Conservation (phyloP, 441 rosid species). For the Omphalea diandra region DNA sequence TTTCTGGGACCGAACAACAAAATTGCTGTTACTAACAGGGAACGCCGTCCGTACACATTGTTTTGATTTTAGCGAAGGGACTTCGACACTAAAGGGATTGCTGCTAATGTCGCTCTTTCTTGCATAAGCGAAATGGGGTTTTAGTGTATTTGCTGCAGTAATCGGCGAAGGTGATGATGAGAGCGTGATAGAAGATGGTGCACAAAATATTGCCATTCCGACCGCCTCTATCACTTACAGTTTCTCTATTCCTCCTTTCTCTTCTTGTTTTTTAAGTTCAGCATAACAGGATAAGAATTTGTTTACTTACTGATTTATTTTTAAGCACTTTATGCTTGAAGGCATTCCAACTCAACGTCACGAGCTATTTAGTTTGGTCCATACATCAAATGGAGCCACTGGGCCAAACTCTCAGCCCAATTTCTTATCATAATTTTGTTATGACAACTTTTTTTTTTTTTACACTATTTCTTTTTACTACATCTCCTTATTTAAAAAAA, state of each 20-base stretch:
- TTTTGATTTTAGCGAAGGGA: slow-evolving; percentile 34
- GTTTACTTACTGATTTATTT: too few relatives aligned
- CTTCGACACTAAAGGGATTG: slow-evolving; percentile 40
- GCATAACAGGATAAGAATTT: slow-evolving; percentile 11
- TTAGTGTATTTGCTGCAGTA: slow-evolving; percentile 18
- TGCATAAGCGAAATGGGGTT: slow-evolving; percentile 18
- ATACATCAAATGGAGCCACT: too few relatives aligned
- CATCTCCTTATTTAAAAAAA: too few relatives aligned
- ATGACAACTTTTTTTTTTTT: too few relatives aligned
- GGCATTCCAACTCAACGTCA: too few relatives aligned
- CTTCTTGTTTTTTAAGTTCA: background rate
- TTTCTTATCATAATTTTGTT: too few relatives aligned
- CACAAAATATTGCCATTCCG: slow-evolving; percentile 51
- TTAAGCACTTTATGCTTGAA: too few relatives aligned
- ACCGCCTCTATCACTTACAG: background rate
- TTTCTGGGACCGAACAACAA: slow-evolving; percentile 54
- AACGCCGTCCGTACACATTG: slow-evolving; percentile 26
- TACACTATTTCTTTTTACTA: too few relatives aligned
- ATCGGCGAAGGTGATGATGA: slow-evolving; percentile 29
- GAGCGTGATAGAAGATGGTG: slow-evolving; percentile 34
- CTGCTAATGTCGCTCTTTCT: slow-evolving; percentile 9
- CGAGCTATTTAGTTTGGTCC: too few relatives aligned
- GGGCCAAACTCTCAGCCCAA: too few relatives aligned
- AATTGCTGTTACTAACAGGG: slow-evolving; percentile 26
- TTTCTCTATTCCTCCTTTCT: background rate